Base-by-base conservation (phyloP, 1,284 basidiomycete species). In the Agaricales sp. region DNA sequence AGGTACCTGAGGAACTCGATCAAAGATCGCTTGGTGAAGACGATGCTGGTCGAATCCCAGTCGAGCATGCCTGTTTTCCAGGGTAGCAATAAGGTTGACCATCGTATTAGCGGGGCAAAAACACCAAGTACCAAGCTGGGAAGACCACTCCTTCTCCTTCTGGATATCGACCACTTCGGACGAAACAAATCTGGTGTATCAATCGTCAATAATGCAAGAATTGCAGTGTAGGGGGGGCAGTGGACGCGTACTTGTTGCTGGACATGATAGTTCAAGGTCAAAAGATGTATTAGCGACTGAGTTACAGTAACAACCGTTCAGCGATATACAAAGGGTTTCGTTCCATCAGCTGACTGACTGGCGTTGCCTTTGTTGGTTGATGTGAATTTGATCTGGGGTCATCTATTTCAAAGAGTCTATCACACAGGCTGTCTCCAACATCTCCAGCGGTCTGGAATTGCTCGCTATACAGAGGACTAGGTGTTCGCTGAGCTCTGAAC, bases 1-100 rank as follows among this genome's bases (percentile, higher is more conserved):
- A 65, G 71, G 57, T 63, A 83, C 82, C 80, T 85, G 52, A 86
- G 66, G 59, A 87, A 87, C 59, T 87, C 83, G 48, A 85, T 69
- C 53, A 87, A 66, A 41, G 75, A 67, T 23, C 83, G 75, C 59
- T 87, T 87, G 2, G 82, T 86, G 60, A 87, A 86, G 25, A 87
- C 75, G 51, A 87, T 82, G 50, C 64, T 75, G 38, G 81, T 84
- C 4, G 61, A 59, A 57, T 87, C 84, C 84, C 84, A 87, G 62
- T 87, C 83, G 53, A 87, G 67, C 78, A 84, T 75, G 49, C 83
- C 83, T 85, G 47, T 26, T 3, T n/a, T n/a, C n/a, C n/a, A 22
- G 44, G 50, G 21, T 30, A 44, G 16, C 30, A 25, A n/a, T n/a
- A n/a, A n/a, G n/a, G n/a, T n/a, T n/a, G n/a, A n/a, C n/a, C n/a